These are phyloP conservation scores for Penicillium coprophilum DNA, from an alignment of 495 filamentous ascomycete genomes.

Conservation along the genomic window DNA sequence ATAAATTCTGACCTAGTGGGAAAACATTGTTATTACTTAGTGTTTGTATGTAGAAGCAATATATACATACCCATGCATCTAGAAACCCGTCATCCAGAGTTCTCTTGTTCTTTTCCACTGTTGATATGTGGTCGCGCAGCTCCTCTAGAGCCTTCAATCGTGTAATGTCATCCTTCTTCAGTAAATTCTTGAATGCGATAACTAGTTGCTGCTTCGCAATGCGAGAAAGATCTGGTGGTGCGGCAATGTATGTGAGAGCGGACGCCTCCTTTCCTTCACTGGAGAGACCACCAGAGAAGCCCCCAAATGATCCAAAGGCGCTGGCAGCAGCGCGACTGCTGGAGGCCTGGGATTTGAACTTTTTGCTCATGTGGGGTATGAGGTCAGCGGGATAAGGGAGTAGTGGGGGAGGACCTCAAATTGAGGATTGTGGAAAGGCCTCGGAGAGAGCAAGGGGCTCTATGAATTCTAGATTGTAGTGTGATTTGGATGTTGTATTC, in stretches of 20 bases:
- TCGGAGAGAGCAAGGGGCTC: slow-evolving; percentile 5
- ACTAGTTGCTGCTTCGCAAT: slow-evolving; percentile 78
- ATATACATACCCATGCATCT: slow-evolving; percentile 79
- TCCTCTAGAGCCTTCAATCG: slow-evolving; percentile 93
- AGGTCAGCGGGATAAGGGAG: slow-evolving; percentile 32
- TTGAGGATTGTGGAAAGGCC: slow-evolving; percentile 5
- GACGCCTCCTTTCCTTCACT: slow-evolving; percentile 51
- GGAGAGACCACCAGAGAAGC: slow-evolving; percentile 47
- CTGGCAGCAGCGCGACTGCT: slow-evolving; percentile 62
- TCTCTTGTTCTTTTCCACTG: slow-evolving; percentile 43
- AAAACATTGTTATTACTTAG: slow-evolving; percentile 17
- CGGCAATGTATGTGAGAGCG: slow-evolving; percentile 76
- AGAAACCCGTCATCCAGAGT: slow-evolving; percentile 74
- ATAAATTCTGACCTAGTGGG: slow-evolving; percentile 71
- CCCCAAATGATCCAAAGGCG: slow-evolving; percentile 49
- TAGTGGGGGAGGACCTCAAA: slow-evolving; percentile 20
- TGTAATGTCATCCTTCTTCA: slow-evolving; percentile 90
- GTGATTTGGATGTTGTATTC: neutral
- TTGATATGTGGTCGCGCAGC: slow-evolving; percentile 61
- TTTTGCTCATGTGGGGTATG: slow-evolving; percentile 63
- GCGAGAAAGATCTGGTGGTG: slow-evolving; percentile 75
- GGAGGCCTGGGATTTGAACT: slow-evolving; percentile 70
- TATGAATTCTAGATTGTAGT: neutral
- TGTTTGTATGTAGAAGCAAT: slow-evolving; percentile 18
- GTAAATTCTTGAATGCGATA: slow-evolving; percentile 86